A percentile compares a stretch with the other conserved stretches of the same genome.
Conservation (phyloP, 768 basidiomycete species). For the Boletus patriciae region DNA sequence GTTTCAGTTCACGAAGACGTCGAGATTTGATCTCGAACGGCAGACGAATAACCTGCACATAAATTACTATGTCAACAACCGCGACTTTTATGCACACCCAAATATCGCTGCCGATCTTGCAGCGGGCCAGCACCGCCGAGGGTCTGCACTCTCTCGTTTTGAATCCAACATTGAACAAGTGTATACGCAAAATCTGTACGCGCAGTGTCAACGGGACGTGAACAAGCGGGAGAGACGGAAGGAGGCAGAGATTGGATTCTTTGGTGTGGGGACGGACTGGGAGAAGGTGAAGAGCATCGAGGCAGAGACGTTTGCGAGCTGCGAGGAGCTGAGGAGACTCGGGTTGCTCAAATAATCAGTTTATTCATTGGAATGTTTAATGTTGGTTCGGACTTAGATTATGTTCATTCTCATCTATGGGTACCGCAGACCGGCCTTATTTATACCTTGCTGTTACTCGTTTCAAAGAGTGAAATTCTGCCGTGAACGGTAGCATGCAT, state of each 20-base stretch:
- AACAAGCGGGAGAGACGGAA: slow-evolving; percentile 68
- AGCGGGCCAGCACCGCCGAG: slow-evolving; percentile 35
- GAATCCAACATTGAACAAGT: slow-evolving; percentile 74
- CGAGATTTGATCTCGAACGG: slow-evolving; percentile 68
- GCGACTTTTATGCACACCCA: slow-evolving; percentile 76
- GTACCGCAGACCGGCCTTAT: slow-evolving; percentile 25
- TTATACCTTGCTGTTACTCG: slow-evolving; percentile 24
- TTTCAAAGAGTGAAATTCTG: too few species aligned
- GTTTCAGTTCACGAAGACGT: slow-evolving; percentile 65
- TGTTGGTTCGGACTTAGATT: slow-evolving; percentile 15
- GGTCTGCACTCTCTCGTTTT: slow-evolving; percentile 51
- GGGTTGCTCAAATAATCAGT: slow-evolving; percentile 48
- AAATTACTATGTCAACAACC: slow-evolving; percentile 80
- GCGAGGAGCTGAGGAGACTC: slow-evolving; percentile 70
- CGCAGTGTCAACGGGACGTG: slow-evolving; percentile 67
- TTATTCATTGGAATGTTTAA: slow-evolving; percentile 9
- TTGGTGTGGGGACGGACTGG: slow-evolving; percentile 92
- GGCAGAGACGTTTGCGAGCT: slow-evolving; percentile 67
- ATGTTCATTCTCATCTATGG: slow-evolving; percentile 6
- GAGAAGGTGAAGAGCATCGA: slow-evolving; percentile 79
- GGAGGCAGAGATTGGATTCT: slow-evolving; percentile 79
- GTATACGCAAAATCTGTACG: slow-evolving; percentile 70
- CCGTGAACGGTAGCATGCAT: background rate
- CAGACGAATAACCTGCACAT: slow-evolving; percentile 69
- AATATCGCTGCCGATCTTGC: slow-evolving; percentile 71